Base-by-base conservation (phyloP, 228 moss, liverwort and hornwort genomes). In the Sphagnum magellanicum region DNA sequence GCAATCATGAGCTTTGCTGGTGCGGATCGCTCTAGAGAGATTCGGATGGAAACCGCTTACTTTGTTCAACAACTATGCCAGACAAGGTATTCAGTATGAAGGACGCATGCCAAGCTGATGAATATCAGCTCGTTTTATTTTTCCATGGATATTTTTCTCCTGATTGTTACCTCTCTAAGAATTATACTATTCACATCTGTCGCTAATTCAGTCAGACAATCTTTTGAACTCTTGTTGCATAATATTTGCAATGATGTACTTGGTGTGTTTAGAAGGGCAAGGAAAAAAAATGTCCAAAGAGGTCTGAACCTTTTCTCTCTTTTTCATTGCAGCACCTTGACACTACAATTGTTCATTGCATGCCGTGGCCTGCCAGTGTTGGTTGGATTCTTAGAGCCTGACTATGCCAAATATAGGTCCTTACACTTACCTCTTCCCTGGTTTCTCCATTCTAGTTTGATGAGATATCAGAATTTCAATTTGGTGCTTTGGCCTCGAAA, bases 311-410 rank as follows among this genome's bases (percentile, higher is more conserved):
- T 4, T 61, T 12, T 64, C 11, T 50, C 8, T 5, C 6, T 51
- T 10, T 73, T 64, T 76, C 73, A 55, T 61, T 85, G 76, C 97
- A 97, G 93, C 79, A 52, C 82, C 14, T 76, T 87, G 79, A 97
- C 97, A 64, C 69, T 97, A 76, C 97, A 93, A 83, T 93, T 97
- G 88, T 97, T 97, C 71, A 90, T 97, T 72, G 85, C 93, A 70
- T 97, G 97, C 79, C 91, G 93, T 62, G 97, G 97, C 13, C 91
- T 97, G 64, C 93, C 93, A 64, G 97, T 93, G 52, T 84, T 97
- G 74, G 97, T 97, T 32, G 83, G 89, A 64, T 88, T 97, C 75
- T 71, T 97, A 87, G 97, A 97, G 76, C 79, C 91, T 16, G 97
- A 97, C 68, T 97, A 93, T 74, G 77, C 76, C 12, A 93, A 90